Evolutionary conservation across 2,329 filamentous ascomycete species (phyloP), one percentile per base, ranked within the genome.

Genomic region (Hypomyces perniciosus): DNA sequence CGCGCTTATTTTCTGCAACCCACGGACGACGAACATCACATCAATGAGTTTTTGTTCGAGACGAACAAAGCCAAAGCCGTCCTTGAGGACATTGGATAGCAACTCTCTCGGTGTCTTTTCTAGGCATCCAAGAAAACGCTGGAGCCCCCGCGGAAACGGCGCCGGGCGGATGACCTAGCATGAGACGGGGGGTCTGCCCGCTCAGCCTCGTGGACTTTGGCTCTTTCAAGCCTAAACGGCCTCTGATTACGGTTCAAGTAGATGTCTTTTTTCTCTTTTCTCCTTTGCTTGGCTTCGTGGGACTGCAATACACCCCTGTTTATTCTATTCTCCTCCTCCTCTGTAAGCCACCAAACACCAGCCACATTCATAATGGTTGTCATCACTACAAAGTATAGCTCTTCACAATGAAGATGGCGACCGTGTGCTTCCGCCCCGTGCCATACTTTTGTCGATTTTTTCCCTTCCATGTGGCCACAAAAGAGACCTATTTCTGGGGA

Each of bases 151-250:
- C 7, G 38, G 8, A 8, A 33, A 20, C 33, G 30, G 49, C 49
- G 43, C 42, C 40, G 13, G 10, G 33, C 48, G 40, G 48, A 42
- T 48, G 48, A 51, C 52, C 44, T 33, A 48, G 51, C 52, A 51
- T 46, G 48, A 41, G 52, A 54, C 44, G 29, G 8, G 33, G 44
- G 9, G 30, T 26, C 34, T 30, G 44, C 44, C 29, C 12, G 29
- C 52, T 46, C 48, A 39, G 52, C 52, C 52, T 48, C 52, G 52
- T 54, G 51, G 38, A 46, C 51, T 35, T 33, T 29, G 20, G 10
- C 31, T 46, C 31, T 12, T 28, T 46, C 44, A 29, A 44, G 42
- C 42, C 42, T 20, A 9, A 12, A 42, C 10, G 6, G 13, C 12
- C 13, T 31, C 12, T 30, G 5, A 26, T 33, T 42, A 26, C 10